A percentile compares a stretch with the other conserved stretches of the same genome.
Evolutionary conservation across 495 filamentous ascomycete species (phyloP).

Genomic region (Talaromyces wortmannii): DNA sequence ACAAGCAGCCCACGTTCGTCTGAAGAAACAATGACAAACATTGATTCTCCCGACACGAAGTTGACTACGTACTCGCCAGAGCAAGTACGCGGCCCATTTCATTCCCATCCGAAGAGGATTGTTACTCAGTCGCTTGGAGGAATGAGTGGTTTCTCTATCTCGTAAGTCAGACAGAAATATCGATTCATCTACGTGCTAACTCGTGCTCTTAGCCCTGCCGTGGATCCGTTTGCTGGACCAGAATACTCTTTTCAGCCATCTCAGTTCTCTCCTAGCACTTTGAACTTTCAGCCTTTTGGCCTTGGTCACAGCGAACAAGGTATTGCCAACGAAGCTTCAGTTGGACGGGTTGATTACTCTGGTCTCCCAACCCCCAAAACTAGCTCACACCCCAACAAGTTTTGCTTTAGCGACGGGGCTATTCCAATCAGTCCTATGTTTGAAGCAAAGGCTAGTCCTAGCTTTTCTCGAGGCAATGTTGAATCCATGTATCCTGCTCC

Average conservation of each 20-base stretch:
- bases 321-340: background rate
- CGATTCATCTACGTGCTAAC: slow-evolving; percentile 5
- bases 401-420: background rate
- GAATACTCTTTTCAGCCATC: slow-evolving; percentile 7
- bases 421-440: background rate
- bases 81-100: slow-evolving; percentile 25
- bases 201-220: slow-evolving; percentile 7
- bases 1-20: slow-evolving; percentile 52
- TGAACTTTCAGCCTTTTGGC: background rate
- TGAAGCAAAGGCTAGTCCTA: background rate
- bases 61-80: slow-evolving; percentile 59
- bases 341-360: background rate
- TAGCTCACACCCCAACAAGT: background rate
- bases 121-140: slow-evolving; percentile 9
- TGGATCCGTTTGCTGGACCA: slow-evolving; percentile 22
- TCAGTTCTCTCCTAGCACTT: slow-evolving; percentile 14
- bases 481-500: slow-evolving; percentile 13
- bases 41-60: slow-evolving; percentile 57
- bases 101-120: slow-evolving; percentile 8
- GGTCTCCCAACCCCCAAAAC: slow-evolving; percentile 3
- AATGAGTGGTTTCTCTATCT: background rate
- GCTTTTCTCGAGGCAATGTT: background rate
- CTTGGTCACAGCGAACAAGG: background rate
- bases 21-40: slow-evolving; percentile 46
- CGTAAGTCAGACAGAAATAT: background rate